Base-by-base conservation (phyloP, 225 moss, liverwort and hornwort species). In the Marchantia paleacea region DNA sequence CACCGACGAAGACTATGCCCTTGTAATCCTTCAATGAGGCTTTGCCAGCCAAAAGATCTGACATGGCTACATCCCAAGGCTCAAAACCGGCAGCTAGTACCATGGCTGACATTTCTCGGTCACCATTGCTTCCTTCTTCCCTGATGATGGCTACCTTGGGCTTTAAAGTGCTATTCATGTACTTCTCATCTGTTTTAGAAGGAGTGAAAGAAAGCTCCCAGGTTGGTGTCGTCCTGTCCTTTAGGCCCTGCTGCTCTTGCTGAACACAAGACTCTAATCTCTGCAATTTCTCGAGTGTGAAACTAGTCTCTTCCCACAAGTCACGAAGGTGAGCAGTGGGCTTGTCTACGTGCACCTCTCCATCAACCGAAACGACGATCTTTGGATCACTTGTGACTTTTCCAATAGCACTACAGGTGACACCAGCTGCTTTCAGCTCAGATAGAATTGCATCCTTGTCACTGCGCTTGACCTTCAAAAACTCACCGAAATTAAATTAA, bases 81-180 rank as follows among this genome's bases (percentile, higher is more conserved):
- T 99, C 95, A 84, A 99, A 94, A 10, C 99, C 99, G 76, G 94
- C 92, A 29, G 91, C 94, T 61, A 93, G 90, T 31, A 85, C 93
- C 92, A 95, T 95, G 76, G 99, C 95, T 64, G 99, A 87, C 95
- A 99, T 99, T 82, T 95, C 99, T 69, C 95, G 88, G 76, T 99
- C 99, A 49, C 95, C 99, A 76, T 99, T 99, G 72, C 99, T 99
- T 74, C 99, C 99, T 91, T 99, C 99, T 82, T 99, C 99, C 84
- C 95, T 89, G 16, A 99, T 90, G 19, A 99, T 91, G 39, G 95
- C 99, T 58, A 99, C 91, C 81, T 92, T 99, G 47, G 94, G 95
- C 86, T 95, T 99, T 30, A 65, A 64, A 58, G 78, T n/a, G 24
- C 79, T 82, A 20, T 84, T 92, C 74, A 95, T 69, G 53, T 92